These are phyloP conservation scores for Gossypium rotundifolium DNA, from an alignment of 345 rosid genomes.

Conservation along the genomic window DNA sequence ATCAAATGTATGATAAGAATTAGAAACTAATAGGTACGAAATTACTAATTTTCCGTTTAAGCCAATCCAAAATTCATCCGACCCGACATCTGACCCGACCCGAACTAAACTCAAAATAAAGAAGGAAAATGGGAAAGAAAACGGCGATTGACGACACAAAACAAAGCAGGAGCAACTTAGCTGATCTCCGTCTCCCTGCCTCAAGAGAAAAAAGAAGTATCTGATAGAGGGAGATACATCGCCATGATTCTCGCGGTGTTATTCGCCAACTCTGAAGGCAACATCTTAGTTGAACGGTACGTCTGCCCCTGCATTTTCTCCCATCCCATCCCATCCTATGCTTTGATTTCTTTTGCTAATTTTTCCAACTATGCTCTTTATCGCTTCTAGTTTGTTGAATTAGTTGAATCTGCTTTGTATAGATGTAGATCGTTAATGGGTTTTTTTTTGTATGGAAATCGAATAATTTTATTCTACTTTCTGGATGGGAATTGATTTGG, in stretches of 20 bases:
- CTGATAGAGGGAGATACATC: neutral
- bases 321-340: neutral
- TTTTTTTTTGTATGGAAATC: neutral
- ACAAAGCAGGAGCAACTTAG: neutral
- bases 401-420: neutral
- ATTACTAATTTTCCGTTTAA: no score
- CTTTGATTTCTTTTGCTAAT: neutral
- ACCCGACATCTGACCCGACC: no score
- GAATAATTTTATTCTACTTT: neutral
- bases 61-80: no score
- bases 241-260: constrained; percentile 61
- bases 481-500: neutral
- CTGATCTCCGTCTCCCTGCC: neutral
- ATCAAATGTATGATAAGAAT: no score
- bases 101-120: no score
- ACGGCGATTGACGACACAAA: neutral
- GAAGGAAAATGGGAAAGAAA: neutral
- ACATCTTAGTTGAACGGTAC: constrained; percentile 66
- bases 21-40: no score
- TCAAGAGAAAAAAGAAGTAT: neutral
- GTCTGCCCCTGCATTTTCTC: neutral
- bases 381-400: neutral
- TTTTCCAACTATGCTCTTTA: neutral
- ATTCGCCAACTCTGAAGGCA: constrained; percentile 63
- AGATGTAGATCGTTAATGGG: constrained; percentile 15